These are phyloP conservation scores for Gossypium laxum DNA, from an alignment of 441 rosid genomes.

Conservation along the genomic window DNA sequence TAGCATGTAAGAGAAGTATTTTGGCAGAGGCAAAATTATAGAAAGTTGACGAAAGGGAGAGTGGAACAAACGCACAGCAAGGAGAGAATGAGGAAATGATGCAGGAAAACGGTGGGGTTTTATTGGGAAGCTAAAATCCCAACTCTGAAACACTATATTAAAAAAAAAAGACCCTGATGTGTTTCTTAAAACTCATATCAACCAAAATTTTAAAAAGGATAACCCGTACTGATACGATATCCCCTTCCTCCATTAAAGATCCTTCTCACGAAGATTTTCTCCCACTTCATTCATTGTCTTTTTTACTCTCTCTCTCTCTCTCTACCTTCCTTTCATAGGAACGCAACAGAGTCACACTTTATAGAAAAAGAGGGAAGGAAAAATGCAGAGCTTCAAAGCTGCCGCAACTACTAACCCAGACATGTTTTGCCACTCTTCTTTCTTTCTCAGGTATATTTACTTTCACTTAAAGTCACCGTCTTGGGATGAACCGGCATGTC, in stretches of 20 bases:
- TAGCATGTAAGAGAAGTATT: background rate
- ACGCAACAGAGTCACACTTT: background rate
- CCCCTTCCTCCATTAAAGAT: conserved; percentile 31
- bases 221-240: conserved; percentile 35
- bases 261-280: conserved; percentile 20
- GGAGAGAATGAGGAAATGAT: background rate
- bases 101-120: conserved; percentile 19
- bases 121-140: conserved; percentile 78
- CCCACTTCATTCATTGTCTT: background rate
- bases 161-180: conserved; percentile 16
- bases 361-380: background rate
- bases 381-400: conserved; percentile 69
- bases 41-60: conserved; percentile 4
- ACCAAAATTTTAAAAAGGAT: background rate
- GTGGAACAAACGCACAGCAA: conserved; percentile 27
- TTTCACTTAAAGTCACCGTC: background rate
- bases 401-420: conserved; percentile 40
- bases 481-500: conserved; percentile 6
- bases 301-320: conserved; percentile 3
- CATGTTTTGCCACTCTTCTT: conserved; percentile 48
- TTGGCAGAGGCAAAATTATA: background rate
- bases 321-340: background rate
- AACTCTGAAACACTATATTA: conserved; percentile 30
- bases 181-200: background rate
- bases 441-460: conserved; percentile 45